Base-by-base conservation (phyloP, 176 grass and related monocot species). In the Aegilops sharonensis region DNA sequence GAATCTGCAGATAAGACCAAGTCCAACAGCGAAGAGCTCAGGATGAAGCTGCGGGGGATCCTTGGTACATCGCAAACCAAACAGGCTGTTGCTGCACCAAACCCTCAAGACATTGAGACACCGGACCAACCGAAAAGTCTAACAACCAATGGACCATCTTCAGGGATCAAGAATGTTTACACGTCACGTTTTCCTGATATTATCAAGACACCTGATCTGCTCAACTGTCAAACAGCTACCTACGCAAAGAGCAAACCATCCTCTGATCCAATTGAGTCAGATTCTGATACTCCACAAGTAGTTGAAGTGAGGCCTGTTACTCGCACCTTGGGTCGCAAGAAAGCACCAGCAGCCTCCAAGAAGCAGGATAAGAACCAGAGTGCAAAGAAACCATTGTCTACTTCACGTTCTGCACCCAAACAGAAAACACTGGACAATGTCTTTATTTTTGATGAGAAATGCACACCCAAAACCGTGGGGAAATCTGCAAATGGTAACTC, bases 1-100 rank as follows among this genome's bases (percentile, higher is more conserved):
- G 77, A 78, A 66, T 83, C 60, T 24, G 50, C 83, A 29, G 86
- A 81, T 88, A 89, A 90, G 75, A 75, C 13, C 72, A 91, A 88
- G 50, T 60, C 74, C 31, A 90, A 89, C 11, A 92, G 75, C 35
- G 89, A 91, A 63, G 56, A 80, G 12, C 91, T 96, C 78, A 92
- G 85, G 77, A 91, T 90, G 89, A 95, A 94, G 85, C 37, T 99
- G 21, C 89, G 89, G 94, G 94, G 94, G 83, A 99, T 99, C 82
- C 94, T 99, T 91, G 92, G 72, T 64, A 23, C 85, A 89, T 90
- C 94, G 81, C 88, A 95, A 78, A 95, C 83, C 82, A 93, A 93
- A 80, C 91, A 94, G 63, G 89, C 77, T 31, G 70, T 83, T 72
- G 66, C 84, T 65, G 86, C 85, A 78, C 75, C 86, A 68, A 87